These are phyloP conservation scores for Penicillium herquei DNA, from an alignment of 495 filamentous ascomycete genomes.

Conservation along the genomic window DNA sequence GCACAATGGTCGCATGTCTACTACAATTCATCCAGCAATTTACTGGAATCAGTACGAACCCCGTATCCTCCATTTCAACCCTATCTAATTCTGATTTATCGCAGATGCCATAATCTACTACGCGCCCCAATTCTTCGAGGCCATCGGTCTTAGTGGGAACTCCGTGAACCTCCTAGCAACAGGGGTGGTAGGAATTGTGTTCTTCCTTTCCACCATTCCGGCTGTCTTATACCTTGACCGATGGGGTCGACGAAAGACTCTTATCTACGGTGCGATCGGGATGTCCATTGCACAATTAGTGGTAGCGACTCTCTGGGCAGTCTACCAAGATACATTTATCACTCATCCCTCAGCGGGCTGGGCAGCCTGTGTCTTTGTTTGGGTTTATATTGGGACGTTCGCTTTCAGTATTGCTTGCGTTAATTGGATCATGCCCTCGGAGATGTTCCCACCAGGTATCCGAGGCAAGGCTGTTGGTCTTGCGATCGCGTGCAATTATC, in stretches of 20 bases:
- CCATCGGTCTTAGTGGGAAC: conserved; percentile 48
- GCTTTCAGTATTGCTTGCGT: conserved; percentile 9
- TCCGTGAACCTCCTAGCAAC: conserved; percentile 56
- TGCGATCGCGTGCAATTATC: conserved; percentile 13
- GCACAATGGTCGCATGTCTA: background rate
- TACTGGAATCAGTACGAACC: conserved; percentile 9
- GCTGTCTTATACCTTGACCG: conserved; percentile 66
- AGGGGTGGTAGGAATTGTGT: conserved; percentile 63
- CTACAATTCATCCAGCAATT: conserved; percentile 13
- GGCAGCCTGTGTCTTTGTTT: conserved; percentile 73
- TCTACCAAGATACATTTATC: conserved; percentile 56
- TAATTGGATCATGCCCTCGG: conserved; percentile 14
- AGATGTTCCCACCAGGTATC: conserved; percentile 10
- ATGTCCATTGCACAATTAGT: conserved; percentile 62
- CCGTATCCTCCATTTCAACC: too few relatives aligned
- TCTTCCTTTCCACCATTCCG: conserved; percentile 60
- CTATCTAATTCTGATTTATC: too few relatives aligned
- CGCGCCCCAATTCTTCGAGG: conserved; percentile 58
- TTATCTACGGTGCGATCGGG: conserved; percentile 61
- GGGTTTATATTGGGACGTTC: conserved; percentile 54
- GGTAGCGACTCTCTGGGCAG: conserved; percentile 65
- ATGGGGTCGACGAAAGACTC: conserved; percentile 59
- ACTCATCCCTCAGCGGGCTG: conserved; percentile 61
- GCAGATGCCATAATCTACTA: conserved; percentile 54
- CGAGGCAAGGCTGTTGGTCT: conserved; percentile 6